These are phyloP conservation scores for Cladophialophora immunda DNA, from an alignment of 2,329 filamentous ascomycete genomes.

Conservation along the genomic window DNA sequence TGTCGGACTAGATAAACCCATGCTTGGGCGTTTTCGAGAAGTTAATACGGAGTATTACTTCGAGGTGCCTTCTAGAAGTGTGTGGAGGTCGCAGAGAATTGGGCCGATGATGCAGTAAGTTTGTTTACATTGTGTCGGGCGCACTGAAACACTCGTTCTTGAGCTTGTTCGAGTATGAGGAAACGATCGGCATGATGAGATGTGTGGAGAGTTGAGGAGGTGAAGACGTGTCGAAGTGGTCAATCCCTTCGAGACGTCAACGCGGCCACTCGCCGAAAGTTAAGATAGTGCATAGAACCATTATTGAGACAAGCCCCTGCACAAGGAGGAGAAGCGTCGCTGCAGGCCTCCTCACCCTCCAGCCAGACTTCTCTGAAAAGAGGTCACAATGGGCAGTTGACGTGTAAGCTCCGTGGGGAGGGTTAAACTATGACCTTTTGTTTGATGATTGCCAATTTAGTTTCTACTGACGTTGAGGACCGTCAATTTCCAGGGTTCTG, in stretches of 20 bases:
- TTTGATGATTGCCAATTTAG: slow-evolving; percentile 6
- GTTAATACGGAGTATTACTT: background rate
- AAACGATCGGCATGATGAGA: background rate
- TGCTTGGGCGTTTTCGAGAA: background rate
- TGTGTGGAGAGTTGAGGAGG: background rate
- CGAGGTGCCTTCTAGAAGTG: background rate
- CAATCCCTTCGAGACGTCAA: background rate
- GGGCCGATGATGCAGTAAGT: background rate
- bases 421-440: background rate
- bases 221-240: background rate
- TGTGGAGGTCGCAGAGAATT: background rate
- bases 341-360: background rate
- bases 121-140: background rate
- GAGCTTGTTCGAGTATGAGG: background rate
- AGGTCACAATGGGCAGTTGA: background rate
- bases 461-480: slow-evolving; percentile 6
- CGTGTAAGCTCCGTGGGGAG: background rate
- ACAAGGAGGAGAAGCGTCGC: background rate
- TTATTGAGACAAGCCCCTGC: slow-evolving; percentile 2
- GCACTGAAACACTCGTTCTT: background rate
- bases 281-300: slow-evolving; percentile 1
- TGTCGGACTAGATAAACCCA: background rate
- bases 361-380: background rate
- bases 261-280: slow-evolving; percentile 3
- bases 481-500: background rate